Conservation (phyloP, 169 alveolate species). For the Plasmodium yoelii region DNA sequence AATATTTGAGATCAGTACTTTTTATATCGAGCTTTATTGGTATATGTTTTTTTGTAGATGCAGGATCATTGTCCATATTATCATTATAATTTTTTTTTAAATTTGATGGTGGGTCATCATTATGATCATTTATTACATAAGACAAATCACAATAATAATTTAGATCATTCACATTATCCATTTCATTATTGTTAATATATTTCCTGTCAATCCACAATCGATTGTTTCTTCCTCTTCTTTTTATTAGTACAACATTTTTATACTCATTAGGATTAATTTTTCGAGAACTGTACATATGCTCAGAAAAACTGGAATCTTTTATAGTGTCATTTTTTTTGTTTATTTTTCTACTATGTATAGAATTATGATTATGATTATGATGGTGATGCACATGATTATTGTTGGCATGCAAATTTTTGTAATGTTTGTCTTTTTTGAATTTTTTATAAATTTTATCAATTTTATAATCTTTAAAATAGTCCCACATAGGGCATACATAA, state of each 20-base stretch:
- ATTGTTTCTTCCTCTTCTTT: conserved; percentile 70
- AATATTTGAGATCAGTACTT: conserved; percentile 38
- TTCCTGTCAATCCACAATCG: conserved; percentile 72
- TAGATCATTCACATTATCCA: conserved; percentile 4
- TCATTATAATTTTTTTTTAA: conserved; percentile 62
- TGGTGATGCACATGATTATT: conserved; percentile 7
- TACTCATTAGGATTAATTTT: conserved; percentile 36
- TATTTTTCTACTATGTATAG: conserved; percentile 37
- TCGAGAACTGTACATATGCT: conserved; percentile 11
- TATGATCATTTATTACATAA: conserved; percentile 41
- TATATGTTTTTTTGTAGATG: conserved; percentile 32
- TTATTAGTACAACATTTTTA: conserved; percentile 49
- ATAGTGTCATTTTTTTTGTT: conserved; percentile 11
- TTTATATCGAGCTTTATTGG: conserved; percentile 40
- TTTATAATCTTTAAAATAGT: conserved; percentile 85
- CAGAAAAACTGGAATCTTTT: conserved; percentile 19
- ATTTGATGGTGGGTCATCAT: conserved; percentile 31
- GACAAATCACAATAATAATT: conserved; percentile 55
- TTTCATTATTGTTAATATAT: neutral
- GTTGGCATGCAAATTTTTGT: conserved; percentile 43
- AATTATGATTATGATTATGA: neutral
- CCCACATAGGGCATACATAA: conserved; percentile 89
- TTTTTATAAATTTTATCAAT: conserved; percentile 74
- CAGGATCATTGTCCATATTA: conserved; percentile 8
- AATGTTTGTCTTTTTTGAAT: conserved; percentile 64